Evolutionary conservation across 192 early-diverging fungal genomes (phyloP).

Genomic region (Coemansia sp.): DNA sequence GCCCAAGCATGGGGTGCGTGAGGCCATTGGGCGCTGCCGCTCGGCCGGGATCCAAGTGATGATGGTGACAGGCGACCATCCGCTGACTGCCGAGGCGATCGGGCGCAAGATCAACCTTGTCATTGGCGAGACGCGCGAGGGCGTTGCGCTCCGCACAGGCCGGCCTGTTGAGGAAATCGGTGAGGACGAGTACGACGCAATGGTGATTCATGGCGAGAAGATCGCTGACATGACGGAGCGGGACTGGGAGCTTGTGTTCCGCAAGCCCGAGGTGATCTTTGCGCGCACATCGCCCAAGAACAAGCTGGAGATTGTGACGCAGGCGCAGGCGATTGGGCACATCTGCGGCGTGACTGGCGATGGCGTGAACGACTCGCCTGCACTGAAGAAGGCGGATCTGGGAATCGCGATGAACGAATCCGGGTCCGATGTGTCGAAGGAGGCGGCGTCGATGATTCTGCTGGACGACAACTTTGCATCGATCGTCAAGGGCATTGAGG

Average conservation of each 20-base stretch:
- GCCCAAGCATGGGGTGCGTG: constrained; percentile 97
- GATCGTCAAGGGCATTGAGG: constrained; percentile 87
- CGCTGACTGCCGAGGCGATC: constrained; percentile 94
- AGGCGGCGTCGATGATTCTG: constrained; percentile 95
- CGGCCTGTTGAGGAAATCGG: constrained; percentile 59
- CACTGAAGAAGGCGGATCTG: constrained; percentile 93
- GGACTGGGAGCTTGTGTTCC: constrained; percentile 93
- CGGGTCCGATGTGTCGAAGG: constrained; percentile 95
- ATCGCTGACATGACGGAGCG: constrained; percentile 77
- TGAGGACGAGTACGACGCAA: constrained; percentile 82
- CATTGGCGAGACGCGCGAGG: constrained; percentile 80
- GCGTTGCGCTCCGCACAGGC: constrained; percentile 69
- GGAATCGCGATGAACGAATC: constrained; percentile 97
- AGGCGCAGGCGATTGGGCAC: constrained; percentile 86
- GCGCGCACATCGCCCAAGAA: constrained; percentile 94
- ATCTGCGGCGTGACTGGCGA: constrained; percentile 98
- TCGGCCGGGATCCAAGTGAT: constrained; percentile 93
- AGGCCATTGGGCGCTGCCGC: constrained; percentile 92
- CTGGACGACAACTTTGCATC: constrained; percentile 99
- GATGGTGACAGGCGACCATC: constrained; percentile 99
- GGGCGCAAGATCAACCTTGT: constrained; percentile 96
- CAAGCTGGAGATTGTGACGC: constrained; percentile 95
- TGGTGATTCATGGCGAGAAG: constrained; percentile 90
- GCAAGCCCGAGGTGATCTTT: constrained; percentile 95
- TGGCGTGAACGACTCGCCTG: constrained; percentile 95